Evolutionary conservation across 495 filamentous ascomycete species (phyloP), one percentile per base, ranked within the genome.

Genomic region (Penicillium coprophilum): DNA sequence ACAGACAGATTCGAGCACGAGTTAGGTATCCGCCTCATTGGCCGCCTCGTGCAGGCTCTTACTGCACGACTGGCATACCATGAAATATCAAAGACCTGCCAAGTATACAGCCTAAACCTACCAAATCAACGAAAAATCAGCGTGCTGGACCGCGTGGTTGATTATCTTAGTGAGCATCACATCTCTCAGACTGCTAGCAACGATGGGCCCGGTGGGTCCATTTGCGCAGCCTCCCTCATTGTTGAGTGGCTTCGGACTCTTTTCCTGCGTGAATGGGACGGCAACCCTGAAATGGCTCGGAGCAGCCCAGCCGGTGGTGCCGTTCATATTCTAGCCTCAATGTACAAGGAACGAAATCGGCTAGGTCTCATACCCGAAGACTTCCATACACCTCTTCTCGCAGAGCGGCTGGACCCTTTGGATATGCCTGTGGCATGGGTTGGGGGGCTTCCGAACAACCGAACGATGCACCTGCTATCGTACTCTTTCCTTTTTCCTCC

Each of bases 401-500:
- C 88, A 8, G 88, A 93, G 44, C 84, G 87, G 24, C 74, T 96
- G 21, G 91, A 96, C 71, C 71, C 83, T 6, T 78, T 90, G 53
- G 81, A 88, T n/a, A 84, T 86, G 77, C 89, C 91, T 0, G 70
- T 86, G 21, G 79, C 87, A 28, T 96, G 90, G 89, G 71, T 89
- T n/a, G 68, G 64, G 17, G 50, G 67, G 11, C n/a, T 65, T 7
- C 61, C 70, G 1, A 85, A 82, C 39, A 85, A 80, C 54, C 85
- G 85, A 56, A 84, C 76, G 3, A 70, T 88, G 34, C 92, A 97
- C 67, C 73, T 96, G 1, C 75, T 97, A 3, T 86, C 90, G 39
- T 89, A 88, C 57, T 82, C 90, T 2, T 96, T 90, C 68, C 75
- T 97, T 0, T 96, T 96, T 49, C 84, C 80, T 27, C 83, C 86